Evolutionary conservation across 2,329 filamentous ascomycete species (phyloP).

Genomic region (Diaporthe destruens): DNA sequence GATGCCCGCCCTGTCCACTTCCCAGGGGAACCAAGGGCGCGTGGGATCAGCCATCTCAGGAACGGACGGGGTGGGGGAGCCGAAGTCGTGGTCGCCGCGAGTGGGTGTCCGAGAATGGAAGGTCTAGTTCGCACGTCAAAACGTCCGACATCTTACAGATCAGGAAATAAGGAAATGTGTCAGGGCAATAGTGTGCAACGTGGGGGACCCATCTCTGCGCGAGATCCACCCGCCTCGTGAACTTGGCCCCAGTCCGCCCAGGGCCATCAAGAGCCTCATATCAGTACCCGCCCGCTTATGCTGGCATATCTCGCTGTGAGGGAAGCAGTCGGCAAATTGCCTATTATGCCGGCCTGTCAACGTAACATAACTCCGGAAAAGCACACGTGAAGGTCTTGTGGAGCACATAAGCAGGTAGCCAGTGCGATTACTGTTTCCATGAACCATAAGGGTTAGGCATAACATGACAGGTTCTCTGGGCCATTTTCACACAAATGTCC

Average conservation of each 20-base stretch:
- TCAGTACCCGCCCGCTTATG: background rate
- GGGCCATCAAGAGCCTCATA: background rate
- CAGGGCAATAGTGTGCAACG: background rate
- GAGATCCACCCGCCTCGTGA: conserved; percentile 13
- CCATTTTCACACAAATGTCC: too few species aligned
- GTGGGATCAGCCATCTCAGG: background rate
- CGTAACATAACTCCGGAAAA: background rate
- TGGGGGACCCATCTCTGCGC: conserved; percentile 7
- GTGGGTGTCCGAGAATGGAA: conserved; percentile 13
- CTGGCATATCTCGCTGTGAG: background rate
- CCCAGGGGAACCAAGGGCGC: background rate
- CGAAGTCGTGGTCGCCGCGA: conserved; percentile 12
- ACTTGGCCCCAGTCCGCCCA: background rate
- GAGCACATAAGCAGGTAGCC: conserved; percentile 1
- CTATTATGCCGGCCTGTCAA: background rate
- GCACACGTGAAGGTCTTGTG: background rate
- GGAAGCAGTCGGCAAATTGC: background rate
- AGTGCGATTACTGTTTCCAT: background rate
- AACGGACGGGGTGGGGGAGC: background rate
- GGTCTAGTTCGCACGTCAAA: conserved; percentile 11
- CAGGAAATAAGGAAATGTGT: background rate
- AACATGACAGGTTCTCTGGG: background rate
- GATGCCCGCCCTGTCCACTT: background rate
- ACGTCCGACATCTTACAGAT: background rate
- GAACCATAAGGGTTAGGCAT: background rate